These are phyloP conservation scores for Aspergillus piperis DNA, from an alignment of 2,329 filamentous ascomycete genomes.

Conservation along the genomic window DNA sequence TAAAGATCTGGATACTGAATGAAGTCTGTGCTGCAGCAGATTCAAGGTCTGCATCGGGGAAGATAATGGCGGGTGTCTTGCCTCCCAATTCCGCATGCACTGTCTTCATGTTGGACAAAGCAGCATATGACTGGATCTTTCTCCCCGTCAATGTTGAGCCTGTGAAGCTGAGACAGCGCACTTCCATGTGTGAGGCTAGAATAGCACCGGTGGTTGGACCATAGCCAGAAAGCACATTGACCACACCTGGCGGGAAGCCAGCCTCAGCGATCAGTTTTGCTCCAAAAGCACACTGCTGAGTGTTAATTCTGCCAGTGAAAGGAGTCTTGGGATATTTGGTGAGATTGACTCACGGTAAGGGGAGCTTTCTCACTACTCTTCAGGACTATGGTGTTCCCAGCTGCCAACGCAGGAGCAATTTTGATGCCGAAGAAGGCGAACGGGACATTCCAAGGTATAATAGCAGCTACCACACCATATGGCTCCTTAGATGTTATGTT, in stretches of 20 bases:
- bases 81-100: conserved; percentile 39
- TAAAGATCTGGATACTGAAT: conserved; percentile 56
- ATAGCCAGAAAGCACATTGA: conserved; percentile 62
- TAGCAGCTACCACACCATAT: conserved; percentile 59
- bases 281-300: conserved; percentile 34
- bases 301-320: background rate
- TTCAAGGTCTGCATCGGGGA: conserved; percentile 47
- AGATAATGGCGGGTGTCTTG: conserved; percentile 38
- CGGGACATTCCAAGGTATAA: conserved; percentile 61
- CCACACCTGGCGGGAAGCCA: conserved; percentile 47
- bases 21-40: conserved; percentile 46
- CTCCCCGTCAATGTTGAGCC: conserved; percentile 60
- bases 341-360: conserved; percentile 49
- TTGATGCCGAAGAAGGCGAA: conserved; percentile 54
- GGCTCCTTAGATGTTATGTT: conserved; percentile 49
- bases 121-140: conserved; percentile 48
- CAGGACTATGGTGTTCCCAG: conserved; percentile 62
- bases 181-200: conserved; percentile 60
- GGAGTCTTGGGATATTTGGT: background rate
- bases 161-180: conserved; percentile 64
- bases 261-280: conserved; percentile 42
- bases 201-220: conserved; percentile 56
- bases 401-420: conserved; percentile 61
- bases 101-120: conserved; percentile 39
- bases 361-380: conserved; percentile 67